Evolutionary conservation across 164 flowering plant genomes (phyloP), one percentile per base, ranked within the genome.

Genomic region (Berberis vulgaris): DNA sequence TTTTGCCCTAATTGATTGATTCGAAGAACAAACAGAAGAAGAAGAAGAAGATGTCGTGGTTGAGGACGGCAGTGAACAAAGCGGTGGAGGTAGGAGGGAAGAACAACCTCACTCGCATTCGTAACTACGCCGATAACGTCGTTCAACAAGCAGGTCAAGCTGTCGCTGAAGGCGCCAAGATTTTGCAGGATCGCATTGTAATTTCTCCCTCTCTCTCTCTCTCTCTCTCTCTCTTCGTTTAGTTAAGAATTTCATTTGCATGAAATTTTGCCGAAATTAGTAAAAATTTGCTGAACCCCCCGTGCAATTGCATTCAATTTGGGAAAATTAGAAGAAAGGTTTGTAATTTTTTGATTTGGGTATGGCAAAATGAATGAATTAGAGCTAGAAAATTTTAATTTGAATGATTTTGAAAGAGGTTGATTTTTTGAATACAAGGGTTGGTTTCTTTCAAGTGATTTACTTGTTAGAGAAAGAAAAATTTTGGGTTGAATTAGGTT

Each of bases 181-280:
- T 89, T 49, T 52, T 87, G 60, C 91, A 85, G 43, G 91, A 81
- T 64, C 92, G 90, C 77, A 72, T 85, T 67, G 92, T 90, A 79
- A 70, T 68, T 50, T 43, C 39, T 4, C 45, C 7, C 63, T 26
- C 2, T 44, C 38, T 54, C 38, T 54, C 2, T 26, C 38, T 54
- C 38, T 0, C 12, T 50, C 12, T 50, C 2, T 8, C 8, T 50
- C 3, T 50, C 12, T 26, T 26, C 26, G 26, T 26, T 26, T 26
- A 26, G 26, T 26, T 26, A 26, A 26, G 26, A 8, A n/a, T 50
- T 50, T 50, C 11, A 50, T 50, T 50, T 50, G 7, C 54, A 50
- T 50, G 10, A 10, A 50, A 5, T 5, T 50, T 2, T 5, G 1
- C 12, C 12, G 10, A 9, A 26, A 26, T 26, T 26, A 26, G 26